A percentile compares a stretch with the other conserved stretches of the same genome.
Conservation (phyloP, 2,329 filamentous ascomycete genomes). For the Aaosphaeria pasadenensis region DNA sequence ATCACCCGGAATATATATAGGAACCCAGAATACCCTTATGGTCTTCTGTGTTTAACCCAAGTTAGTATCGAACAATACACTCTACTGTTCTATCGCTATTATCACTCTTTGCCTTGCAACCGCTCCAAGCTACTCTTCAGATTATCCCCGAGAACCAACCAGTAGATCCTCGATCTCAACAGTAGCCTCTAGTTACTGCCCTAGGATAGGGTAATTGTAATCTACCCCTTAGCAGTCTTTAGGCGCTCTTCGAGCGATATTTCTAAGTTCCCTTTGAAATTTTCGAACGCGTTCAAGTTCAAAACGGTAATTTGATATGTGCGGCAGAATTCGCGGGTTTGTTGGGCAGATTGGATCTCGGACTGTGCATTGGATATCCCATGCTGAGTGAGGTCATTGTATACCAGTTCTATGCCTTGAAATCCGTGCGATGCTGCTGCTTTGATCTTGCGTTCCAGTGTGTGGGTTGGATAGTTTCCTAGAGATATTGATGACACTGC, state of each 20-base stretch:
- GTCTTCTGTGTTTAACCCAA: too few species aligned
- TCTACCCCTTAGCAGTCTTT: neutral
- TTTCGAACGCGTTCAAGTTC: neutral
- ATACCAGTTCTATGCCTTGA: neutral
- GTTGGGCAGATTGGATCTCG: neutral
- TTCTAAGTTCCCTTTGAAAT: neutral
- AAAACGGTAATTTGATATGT: neutral
- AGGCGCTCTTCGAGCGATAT: neutral
- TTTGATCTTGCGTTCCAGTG: neutral
- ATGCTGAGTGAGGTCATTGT: neutral
- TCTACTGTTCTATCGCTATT: too few species aligned
- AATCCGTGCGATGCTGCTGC: neutral
- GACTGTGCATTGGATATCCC: neutral
- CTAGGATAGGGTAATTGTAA: neutral
- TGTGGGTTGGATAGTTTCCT: neutral
- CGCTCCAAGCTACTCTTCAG: too few species aligned
- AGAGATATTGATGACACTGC: neutral
- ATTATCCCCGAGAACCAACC: too few species aligned
- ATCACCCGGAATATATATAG: too few species aligned
- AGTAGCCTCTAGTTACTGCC: too few species aligned
- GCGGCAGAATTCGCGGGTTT: neutral
- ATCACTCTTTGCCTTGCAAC: too few species aligned
- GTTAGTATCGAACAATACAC: too few species aligned
- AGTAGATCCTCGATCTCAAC: too few species aligned
- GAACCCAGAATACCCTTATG: too few species aligned